phyloP scores from a whole-genome alignment of 495 filamentous ascomycete genomes.

The Xylaria venustula region DNA sequence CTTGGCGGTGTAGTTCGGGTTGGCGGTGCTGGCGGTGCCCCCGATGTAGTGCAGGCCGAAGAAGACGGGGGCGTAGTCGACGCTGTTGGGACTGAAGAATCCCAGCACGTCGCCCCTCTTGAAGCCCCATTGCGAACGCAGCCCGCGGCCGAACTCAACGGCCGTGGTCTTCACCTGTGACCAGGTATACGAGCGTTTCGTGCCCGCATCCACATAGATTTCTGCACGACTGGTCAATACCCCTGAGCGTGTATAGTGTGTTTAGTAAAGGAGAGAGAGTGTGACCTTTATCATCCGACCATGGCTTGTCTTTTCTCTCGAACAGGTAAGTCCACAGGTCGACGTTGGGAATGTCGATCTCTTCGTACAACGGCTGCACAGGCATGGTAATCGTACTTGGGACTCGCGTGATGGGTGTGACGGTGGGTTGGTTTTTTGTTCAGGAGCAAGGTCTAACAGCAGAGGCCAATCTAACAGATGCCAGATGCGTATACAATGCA shows the following conservation, averaged over 20 bases:
- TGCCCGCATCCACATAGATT: slow-evolving; percentile 76
- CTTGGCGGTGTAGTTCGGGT: slow-evolving; percentile 81
- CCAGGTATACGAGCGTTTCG: slow-evolving; percentile 71
- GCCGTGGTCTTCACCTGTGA: slow-evolving; percentile 63
- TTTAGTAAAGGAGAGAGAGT: not conserved
- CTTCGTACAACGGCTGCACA: slow-evolving; percentile 52
- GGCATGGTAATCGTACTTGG: slow-evolving; percentile 46
- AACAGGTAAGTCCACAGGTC: slow-evolving; percentile 81
- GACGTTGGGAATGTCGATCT: slow-evolving; percentile 60
- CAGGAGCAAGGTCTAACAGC: too few relatives aligned
- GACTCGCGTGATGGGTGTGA: not conserved
- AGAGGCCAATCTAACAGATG: too few relatives aligned
- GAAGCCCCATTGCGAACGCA: slow-evolving; percentile 72
- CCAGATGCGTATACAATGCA: too few relatives aligned
- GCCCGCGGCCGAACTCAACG: slow-evolving; percentile 73
- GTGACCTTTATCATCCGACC: slow-evolving; percentile 64
- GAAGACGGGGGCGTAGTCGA: slow-evolving; percentile 68
- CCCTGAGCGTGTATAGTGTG: not conserved
- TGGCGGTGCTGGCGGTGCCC: slow-evolving; percentile 76
- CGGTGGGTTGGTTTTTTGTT: not conserved
- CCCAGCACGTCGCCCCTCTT: slow-evolving; percentile 75
- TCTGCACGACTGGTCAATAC: slow-evolving; percentile 44
- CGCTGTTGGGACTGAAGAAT: slow-evolving; percentile 69
- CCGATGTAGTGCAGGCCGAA: slow-evolving; percentile 86
- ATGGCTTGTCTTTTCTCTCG: slow-evolving; percentile 67